Percentiles rank a stretch among this genome's conserved stretches.
Evolutionary conservation across 208 protist genomes (phyloP).

Genomic region (Acanthamoeba sp.): DNA sequence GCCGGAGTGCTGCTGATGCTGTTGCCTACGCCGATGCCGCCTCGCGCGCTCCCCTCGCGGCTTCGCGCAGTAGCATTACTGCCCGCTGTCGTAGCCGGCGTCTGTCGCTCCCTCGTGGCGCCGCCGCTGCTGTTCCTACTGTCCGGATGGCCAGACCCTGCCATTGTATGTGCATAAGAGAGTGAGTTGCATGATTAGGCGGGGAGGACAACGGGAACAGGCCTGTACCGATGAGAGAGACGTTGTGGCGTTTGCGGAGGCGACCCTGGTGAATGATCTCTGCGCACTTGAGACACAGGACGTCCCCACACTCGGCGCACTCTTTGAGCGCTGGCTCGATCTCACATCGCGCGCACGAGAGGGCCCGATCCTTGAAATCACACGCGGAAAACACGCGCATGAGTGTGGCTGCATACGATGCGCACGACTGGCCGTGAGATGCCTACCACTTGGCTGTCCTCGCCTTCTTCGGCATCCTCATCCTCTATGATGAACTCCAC

Average conservation of each 20-base stretch:
- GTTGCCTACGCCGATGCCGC: not conserved
- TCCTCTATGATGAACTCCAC: conserved; percentile 71
- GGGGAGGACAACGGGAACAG: not conserved
- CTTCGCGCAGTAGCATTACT: no score
- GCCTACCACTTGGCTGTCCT: conserved; percentile 1
- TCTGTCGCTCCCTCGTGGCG: not conserved
- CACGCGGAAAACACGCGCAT: not conserved
- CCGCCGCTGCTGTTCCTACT: no score
- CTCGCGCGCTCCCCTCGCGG: not conserved
- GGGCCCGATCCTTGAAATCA: not conserved
- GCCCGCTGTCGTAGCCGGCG: not conserved
- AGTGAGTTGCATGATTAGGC: no score
- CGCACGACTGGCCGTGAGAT: no score
- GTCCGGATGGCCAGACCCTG: no score
- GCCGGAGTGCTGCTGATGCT: not conserved
- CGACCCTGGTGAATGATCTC: conserved; percentile 70
- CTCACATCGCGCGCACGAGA: conserved; percentile 61
- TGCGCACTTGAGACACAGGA: conserved; percentile 42
- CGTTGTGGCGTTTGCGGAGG: conserved; percentile 17
- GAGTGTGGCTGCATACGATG: no score
- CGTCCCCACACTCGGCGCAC: conserved; percentile 57
- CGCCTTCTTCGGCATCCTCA: not conserved
- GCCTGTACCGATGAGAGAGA: not conserved
- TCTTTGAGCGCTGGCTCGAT: conserved; percentile 50
- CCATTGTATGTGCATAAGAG: no score